Base-by-base conservation (phyloP, 176 grass and related monocot species). In the Dendrocalamus sinicus region DNA sequence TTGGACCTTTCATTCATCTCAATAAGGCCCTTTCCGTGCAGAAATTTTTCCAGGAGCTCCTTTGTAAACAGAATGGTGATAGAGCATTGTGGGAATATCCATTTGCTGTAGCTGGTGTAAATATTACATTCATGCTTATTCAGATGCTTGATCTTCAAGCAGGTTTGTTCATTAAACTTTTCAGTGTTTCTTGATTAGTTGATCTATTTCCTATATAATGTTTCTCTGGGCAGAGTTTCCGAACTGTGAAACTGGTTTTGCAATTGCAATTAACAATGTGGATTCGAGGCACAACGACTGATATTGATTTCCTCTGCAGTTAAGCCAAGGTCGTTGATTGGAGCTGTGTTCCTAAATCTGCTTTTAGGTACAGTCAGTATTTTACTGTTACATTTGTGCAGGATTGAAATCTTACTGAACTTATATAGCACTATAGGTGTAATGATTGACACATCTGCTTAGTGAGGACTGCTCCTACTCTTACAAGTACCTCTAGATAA, bases 111-210 rank as follows among this genome's bases (percentile, higher is more conserved):
- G 93, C 93, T 77, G 93, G 93, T 73, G 93, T 95, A 57, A 95
- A 95, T 82, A 95, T 95, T 80, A 93, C 93, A 70, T 95, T 95
- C 76, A 95, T 91, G 91, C 91, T 93, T 28, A 95, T 95, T 83
- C 93, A 95, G 83, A 95, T 95, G 93, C 80, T 95, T 81, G 91
- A 91, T 86, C 93, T 95, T 95, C 91, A 87, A 74, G 80, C 88
- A 86, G 93, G 93, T 91, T 86, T 85, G 79, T 80, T 64, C 62
- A 44, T 82, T 66, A 63, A 75, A 69, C 13, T 83, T 79, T 87
- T 81, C 28, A 59, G 2, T 44, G 40, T 69, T 84, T 89, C 50
- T 84, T 41, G 48, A 82, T 86, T 82, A 41, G 30, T 50, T 73
- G 26, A 75, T 76, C 74, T 32, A 39, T 64, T 64, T 75, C 30